phyloP scores from a whole-genome alignment of 208 protist genomes.

The Angomonas deanei region DNA sequence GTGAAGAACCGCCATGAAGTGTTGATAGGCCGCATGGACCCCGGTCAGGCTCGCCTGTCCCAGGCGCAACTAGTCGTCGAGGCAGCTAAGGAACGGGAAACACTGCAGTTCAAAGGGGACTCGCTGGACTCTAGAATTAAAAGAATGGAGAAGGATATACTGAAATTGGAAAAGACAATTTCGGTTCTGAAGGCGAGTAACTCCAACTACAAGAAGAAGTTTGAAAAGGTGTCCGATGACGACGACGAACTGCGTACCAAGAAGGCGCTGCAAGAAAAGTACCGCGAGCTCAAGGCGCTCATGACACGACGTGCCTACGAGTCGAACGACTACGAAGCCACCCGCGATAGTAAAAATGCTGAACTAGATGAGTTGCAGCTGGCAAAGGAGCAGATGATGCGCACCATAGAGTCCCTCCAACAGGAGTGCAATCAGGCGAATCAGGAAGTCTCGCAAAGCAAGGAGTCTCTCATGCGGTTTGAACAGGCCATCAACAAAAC shows the following conservation, averaged over 20 bases:
- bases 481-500: conserved; percentile 60
- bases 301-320: conserved; percentile 60
- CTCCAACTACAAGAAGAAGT: conserved; percentile 68
- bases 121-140: conserved; percentile 71
- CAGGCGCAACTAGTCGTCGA: conserved; percentile 84
- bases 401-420: conserved; percentile 31
- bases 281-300: conserved; percentile 49
- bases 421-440: conserved; percentile 29
- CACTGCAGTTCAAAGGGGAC: conserved; percentile 78
- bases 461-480: conserved; percentile 58
- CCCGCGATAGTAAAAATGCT: conserved; percentile 27
- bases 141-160: conserved; percentile 66
- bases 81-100: conserved; percentile 81
- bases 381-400: conserved; percentile 22
- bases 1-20: conserved; percentile 74
- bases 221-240: conserved; percentile 45
- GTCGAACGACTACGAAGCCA: conserved; percentile 57
- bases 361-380: conserved; percentile 41
- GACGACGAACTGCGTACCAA: conserved; percentile 50
- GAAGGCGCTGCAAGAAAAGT: conserved; percentile 55
- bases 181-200: conserved; percentile 71
- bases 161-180: conserved; percentile 83
- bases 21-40: conserved; percentile 67
- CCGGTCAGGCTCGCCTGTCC: conserved; percentile 44
- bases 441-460: conserved; percentile 27